Percentiles rank a stretch among this genome's conserved stretches.
These are phyloP conservation scores for Helenozyma rhizophorensis DNA, from an alignment of 805 yeast genomes.

Conservation along the genomic window DNA sequence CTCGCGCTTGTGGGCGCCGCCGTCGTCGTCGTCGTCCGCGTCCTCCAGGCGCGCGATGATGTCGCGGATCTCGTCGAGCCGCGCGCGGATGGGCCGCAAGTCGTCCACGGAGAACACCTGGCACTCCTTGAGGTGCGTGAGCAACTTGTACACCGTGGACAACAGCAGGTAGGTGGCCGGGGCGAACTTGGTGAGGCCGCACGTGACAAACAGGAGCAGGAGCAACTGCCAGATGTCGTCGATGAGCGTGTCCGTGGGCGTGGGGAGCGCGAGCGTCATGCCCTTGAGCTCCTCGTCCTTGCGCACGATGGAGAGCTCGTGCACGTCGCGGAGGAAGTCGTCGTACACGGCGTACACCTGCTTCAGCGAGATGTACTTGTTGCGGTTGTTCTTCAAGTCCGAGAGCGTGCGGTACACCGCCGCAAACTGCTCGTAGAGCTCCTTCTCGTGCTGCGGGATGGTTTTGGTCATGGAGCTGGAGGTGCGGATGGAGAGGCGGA, in stretches of 20 bases:
- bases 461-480: constrained; percentile 11
- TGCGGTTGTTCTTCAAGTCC: constrained; percentile 55
- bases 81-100: constrained; percentile 66
- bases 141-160: constrained; percentile 76
- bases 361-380: constrained; percentile 60
- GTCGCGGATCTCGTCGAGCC: constrained; percentile 64
- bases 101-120: constrained; percentile 83
- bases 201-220: constrained; percentile 83
- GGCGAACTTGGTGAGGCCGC: constrained; percentile 84
- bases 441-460: constrained; percentile 36
- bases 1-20: constrained; percentile 41
- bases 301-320: constrained; percentile 51
- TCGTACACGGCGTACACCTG: constrained; percentile 62
- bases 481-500: not conserved
- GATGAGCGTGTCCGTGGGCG: constrained; percentile 63
- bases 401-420: constrained; percentile 25
- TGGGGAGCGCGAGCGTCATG: constrained; percentile 35
- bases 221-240: constrained; percentile 90
- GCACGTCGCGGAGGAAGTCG: constrained; percentile 49
- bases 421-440: constrained; percentile 25
- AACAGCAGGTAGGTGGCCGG: constrained; percentile 93
- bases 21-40: constrained; percentile 4
- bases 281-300: constrained; percentile 41
- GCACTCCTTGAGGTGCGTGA: constrained; percentile 78
- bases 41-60: constrained; percentile 45